Evolutionary conservation across 345 rosid species (phyloP), one percentile per base, ranked within the genome.

Genomic region (Populus ilicifolia): DNA sequence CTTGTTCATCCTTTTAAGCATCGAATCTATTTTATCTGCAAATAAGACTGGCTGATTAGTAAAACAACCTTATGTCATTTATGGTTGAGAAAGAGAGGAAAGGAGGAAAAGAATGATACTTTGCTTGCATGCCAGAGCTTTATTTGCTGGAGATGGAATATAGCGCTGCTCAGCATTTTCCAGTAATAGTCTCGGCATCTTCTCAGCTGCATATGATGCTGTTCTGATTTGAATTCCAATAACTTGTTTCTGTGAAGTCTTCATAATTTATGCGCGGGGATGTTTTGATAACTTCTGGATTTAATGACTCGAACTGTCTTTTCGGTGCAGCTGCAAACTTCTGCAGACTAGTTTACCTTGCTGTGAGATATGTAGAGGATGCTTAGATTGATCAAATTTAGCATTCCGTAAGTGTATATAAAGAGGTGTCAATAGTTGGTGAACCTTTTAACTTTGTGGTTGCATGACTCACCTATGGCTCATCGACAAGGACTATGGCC

Each of bases 1-100:
- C 69, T 79, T 88, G 82, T 80, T 88, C 81, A 88, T 76, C 62
- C 83, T 85, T 73, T 77, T 85, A 33, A 83, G 71, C 73, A 88
- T 65, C n/a, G 86, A 81, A 72, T 41, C 70, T 43, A 33, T 29
- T 62, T 77, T 77, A 30, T 70, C 80, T 69, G 79, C 79, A 69
- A 75, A 3, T 8, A 56, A 27, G 39, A 67, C 66, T 21, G 23
- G 25, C 25, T 67, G 66, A 14, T 75, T 5, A 76, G 70, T 1
- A 76, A 67, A 23, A 69, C 50, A 21, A 4, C 69, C 21, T 16
- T 18, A 0, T 13, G 30, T 20, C 50, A 0, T 4, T 59, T 27
- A 7, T 38, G 4, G 21, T 65, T 4, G n/a, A 29, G 29, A 64
- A 27, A 29, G 6, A 46, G 43, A 38, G 17, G 52, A 36, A 39